Evolutionary conservation across 768 basidiomycete genomes (phyloP).

Genomic region (Kwoniella sp.): DNA sequence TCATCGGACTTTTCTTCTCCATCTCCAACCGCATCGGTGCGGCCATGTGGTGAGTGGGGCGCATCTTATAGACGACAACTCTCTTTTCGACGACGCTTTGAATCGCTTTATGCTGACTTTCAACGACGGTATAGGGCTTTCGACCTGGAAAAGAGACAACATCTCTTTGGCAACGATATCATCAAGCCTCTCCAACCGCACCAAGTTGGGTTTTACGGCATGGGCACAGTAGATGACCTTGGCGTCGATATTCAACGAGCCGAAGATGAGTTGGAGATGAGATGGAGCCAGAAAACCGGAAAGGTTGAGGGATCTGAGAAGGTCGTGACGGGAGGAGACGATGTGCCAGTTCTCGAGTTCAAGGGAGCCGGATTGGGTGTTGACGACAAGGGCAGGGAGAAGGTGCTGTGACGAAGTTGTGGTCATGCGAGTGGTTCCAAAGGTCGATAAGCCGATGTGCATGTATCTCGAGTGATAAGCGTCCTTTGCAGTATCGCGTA

Average conservation of each 20-base stretch:
- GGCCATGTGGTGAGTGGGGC: constrained; percentile 80
- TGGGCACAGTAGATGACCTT: constrained; percentile 30
- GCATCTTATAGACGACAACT: too few species aligned
- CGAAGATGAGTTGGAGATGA: constrained; percentile 41
- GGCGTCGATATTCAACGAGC: constrained; percentile 43
- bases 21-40: constrained; percentile 87
- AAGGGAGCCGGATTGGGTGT: constrained; percentile 28
- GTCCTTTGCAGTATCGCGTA: too few species aligned
- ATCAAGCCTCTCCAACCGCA: constrained; percentile 51
- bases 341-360: constrained; percentile 15
- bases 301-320: not conserved
- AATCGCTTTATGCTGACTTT: too few species aligned
- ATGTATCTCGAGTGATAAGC: too few species aligned
- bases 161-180: constrained; percentile 55
- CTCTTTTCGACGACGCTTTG: too few species aligned
- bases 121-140: constrained; percentile 41
- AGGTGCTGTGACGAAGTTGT: constrained; percentile 16
- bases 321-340: not conserved
- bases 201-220: constrained; percentile 47
- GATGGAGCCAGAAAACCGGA: constrained; percentile 29
- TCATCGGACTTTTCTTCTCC: constrained; percentile 77
- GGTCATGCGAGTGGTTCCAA: not conserved
- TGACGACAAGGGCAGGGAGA: constrained; percentile 23
- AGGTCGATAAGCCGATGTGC: too few species aligned
- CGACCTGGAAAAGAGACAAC: constrained; percentile 60